phyloP scores from a whole-genome alignment of 2,329 filamentous ascomycete species.

The Aspergillus felis region DNA sequence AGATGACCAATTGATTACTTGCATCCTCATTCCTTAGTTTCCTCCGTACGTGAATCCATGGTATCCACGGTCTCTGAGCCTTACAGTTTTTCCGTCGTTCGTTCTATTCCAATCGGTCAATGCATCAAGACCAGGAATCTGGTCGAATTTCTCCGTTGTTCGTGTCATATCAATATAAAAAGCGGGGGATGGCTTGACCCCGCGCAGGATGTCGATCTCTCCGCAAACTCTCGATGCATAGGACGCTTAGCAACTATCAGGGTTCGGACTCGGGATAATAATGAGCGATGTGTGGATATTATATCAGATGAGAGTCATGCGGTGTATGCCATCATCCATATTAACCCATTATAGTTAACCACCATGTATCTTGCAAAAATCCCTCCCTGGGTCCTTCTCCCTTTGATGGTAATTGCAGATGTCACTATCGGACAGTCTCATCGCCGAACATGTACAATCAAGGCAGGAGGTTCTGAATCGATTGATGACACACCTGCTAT shows the following conservation, averaged over 20 bases:
- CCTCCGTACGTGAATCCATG: not conserved
- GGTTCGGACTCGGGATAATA: not conserved
- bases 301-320: not conserved
- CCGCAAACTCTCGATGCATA: not conserved
- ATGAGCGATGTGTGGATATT: not conserved
- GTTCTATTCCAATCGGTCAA: not conserved
- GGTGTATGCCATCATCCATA: not conserved
- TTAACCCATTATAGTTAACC: not conserved
- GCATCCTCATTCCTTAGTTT: not conserved
- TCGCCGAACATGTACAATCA: conserved; percentile 6
- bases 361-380: not conserved
- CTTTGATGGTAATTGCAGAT: not conserved
- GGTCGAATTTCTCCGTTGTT: not conserved
- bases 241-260: not conserved
- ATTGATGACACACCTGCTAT: conserved; percentile 52
- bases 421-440: not conserved
- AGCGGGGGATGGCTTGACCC: not conserved
- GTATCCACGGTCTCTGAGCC: not conserved
- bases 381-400: not conserved
- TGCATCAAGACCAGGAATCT: not conserved
- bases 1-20: not conserved
- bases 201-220: not conserved
- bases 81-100: not conserved
- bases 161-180: not conserved
- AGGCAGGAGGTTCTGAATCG: conserved; percentile 12